phyloP scores from a whole-genome alignment of 495 filamentous ascomycete species.

The Penicillium waksmanii region DNA sequence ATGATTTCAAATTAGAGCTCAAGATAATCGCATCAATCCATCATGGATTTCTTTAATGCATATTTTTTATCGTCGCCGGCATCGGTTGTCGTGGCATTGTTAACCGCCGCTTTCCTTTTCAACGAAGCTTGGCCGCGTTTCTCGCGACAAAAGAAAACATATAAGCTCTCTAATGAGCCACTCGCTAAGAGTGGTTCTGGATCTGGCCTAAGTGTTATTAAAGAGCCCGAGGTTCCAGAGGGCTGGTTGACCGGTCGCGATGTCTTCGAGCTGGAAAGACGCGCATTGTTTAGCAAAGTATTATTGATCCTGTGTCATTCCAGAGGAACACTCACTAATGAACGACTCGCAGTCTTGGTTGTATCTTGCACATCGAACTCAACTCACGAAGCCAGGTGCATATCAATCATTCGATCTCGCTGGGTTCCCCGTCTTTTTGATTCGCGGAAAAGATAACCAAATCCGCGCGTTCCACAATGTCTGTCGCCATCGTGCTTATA shows the following conservation, averaged over 20 bases:
- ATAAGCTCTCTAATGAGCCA: neutral
- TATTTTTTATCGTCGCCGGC: slow-evolving; percentile 16
- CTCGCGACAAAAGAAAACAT: slow-evolving; percentile 3
- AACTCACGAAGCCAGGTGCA: slow-evolving; percentile 52
- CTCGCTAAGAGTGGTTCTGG: neutral
- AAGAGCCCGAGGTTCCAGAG: slow-evolving; percentile 44
- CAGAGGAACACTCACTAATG: slow-evolving; percentile 2
- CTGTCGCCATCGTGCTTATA: slow-evolving; percentile 61
- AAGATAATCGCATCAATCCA: neutral
- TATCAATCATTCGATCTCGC: slow-evolving; percentile 54
- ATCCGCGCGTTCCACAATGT: slow-evolving; percentile 65
- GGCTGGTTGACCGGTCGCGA: slow-evolving; percentile 50
- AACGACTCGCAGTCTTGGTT: slow-evolving; percentile 46
- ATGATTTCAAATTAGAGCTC: neutral
- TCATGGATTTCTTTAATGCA: slow-evolving; percentile 23
- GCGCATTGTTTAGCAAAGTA: slow-evolving; percentile 57
- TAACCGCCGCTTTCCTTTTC: slow-evolving; percentile 18
- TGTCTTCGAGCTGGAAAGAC: slow-evolving; percentile 55
- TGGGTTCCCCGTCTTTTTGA: slow-evolving; percentile 53
- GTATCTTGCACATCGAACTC: slow-evolving; percentile 48
- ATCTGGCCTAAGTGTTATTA: slow-evolving; percentile 26
- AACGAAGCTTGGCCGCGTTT: slow-evolving; percentile 17
- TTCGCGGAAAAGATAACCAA: slow-evolving; percentile 47
- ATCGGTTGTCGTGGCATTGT: slow-evolving; percentile 21
- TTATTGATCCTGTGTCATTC: neutral